A percentile compares a stretch with the other conserved stretches of the same genome.
Evolutionary conservation across 2,329 filamentous ascomycete genomes (phyloP).

Genomic region (Aureobasidium sp.): DNA sequence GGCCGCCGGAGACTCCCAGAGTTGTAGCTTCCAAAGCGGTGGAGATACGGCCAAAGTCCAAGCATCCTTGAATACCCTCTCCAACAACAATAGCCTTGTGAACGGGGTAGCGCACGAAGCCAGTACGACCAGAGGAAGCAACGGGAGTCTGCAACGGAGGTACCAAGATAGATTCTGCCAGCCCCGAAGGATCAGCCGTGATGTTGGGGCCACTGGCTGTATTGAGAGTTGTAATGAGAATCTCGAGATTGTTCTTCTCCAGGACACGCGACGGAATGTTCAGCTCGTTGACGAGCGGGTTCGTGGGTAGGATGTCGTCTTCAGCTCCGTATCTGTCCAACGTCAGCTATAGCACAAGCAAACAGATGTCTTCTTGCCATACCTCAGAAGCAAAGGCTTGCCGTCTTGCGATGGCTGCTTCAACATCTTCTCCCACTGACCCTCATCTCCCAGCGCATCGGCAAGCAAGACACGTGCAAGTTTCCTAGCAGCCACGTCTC

Average conservation of each 20-base stretch:
- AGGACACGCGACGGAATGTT: conserved; percentile 55
- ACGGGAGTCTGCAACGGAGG: conserved; percentile 62
- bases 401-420: conserved; percentile 25
- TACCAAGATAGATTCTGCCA: conserved; percentile 62
- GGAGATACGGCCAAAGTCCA: conserved; percentile 39
- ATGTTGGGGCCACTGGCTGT: conserved; percentile 31
- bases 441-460: conserved; percentile 35
- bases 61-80: conserved; percentile 61
- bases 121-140: conserved; percentile 55
- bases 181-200: conserved; percentile 23
- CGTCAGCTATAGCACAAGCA: conserved; percentile 1
- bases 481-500: conserved; percentile 47
- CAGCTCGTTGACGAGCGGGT: conserved; percentile 51
- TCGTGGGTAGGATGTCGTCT: conserved; percentile 35
- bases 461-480: conserved; percentile 55
- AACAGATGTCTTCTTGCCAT: not conserved
- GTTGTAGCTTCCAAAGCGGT: conserved; percentile 18
- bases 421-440: conserved; percentile 36
- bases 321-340: conserved; percentile 46
- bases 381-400: conserved; percentile 34
- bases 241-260: conserved; percentile 54
- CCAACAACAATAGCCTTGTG: conserved; percentile 71
- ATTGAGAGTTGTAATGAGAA: conserved; percentile 48
- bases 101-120: conserved; percentile 68
- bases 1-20: conserved; percentile 22